A percentile compares a stretch with the other conserved stretches of the same genome.
Conservation (phyloP, 257 asterid genomes). For the Oldenlandia corymbosa region DNA sequence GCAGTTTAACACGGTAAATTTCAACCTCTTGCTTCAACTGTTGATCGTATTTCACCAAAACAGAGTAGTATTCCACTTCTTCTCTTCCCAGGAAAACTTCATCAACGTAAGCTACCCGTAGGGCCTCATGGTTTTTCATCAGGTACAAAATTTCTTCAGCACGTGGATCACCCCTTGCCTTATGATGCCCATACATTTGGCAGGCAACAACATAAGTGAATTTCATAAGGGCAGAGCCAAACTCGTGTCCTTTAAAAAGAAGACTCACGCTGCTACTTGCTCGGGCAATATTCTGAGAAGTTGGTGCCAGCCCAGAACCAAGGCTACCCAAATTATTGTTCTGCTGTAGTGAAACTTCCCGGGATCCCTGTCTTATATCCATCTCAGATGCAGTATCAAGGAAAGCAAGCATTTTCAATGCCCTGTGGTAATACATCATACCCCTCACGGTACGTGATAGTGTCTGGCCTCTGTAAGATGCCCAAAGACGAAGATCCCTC, state of each 20-base stretch:
- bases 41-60: constrained; percentile 88
- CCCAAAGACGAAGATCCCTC: constrained; percentile 86
- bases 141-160: constrained; percentile 77
- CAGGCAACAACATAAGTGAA: constrained; percentile 84
- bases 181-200: constrained; percentile 92
- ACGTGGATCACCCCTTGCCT: constrained; percentile 64
- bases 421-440: constrained; percentile 94
- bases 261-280: constrained; percentile 72
- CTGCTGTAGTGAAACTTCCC: constrained; percentile 39
- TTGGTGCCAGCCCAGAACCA: constrained; percentile 22
- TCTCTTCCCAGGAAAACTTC: constrained; percentile 70
- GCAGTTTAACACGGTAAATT: constrained; percentile 75
- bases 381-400: constrained; percentile 84
- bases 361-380: constrained; percentile 76
- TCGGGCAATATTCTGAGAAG: constrained; percentile 47
- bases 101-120: constrained; percentile 90
- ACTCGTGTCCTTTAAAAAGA: constrained; percentile 68
- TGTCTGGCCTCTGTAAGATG: constrained; percentile 97
- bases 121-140: constrained; percentile 88
- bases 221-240: constrained; percentile 79
- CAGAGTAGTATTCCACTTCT: constrained; percentile 76
- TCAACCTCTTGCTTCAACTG: constrained; percentile 67
- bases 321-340: constrained; percentile 26
- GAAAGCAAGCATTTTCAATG: constrained; percentile 89
- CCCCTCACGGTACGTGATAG: constrained; percentile 91